phyloP scores from a whole-genome alignment of 2,329 filamentous ascomycete genomes.

The Ceratocystis huliohia region DNA sequence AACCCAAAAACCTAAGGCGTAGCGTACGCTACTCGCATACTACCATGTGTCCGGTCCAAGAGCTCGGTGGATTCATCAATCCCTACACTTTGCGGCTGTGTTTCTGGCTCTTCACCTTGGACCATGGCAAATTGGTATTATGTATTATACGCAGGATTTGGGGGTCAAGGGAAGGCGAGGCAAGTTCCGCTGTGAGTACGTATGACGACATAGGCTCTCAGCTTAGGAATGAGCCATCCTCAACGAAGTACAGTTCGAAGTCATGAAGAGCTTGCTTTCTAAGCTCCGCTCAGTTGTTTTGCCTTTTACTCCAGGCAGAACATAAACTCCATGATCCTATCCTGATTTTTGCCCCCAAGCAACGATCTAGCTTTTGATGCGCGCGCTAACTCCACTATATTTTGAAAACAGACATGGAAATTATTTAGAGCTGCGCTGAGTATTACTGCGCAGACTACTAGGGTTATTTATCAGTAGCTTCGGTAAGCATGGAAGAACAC shows the following conservation, averaged over 20 bases:
- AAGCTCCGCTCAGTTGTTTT: neutral
- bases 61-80: neutral
- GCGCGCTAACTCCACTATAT: too few species aligned
- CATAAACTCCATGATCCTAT: too few species aligned
- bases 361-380: too few species aligned
- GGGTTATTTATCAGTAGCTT: too few species aligned
- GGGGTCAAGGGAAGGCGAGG: neutral
- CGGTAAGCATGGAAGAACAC: too few species aligned
- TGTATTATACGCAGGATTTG: neutral
- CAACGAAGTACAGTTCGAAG: neutral
- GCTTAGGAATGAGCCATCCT: neutral
- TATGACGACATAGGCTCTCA: neutral
- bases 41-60: neutral
- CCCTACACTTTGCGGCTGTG: slow-evolving; percentile 1
- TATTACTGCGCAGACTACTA: too few species aligned
- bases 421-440: too few species aligned
- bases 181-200: neutral
- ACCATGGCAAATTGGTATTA: neutral
- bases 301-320: neutral
- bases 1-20: neutral
- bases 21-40: neutral
- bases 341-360: too few species aligned
- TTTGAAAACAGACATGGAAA: too few species aligned
- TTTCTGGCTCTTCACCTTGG: neutral
- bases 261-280: neutral